These are phyloP conservation scores for Ophiognomonia clavigignenti-juglandacearum DNA, from an alignment of 2,329 filamentous ascomycete genomes.

Conservation along the genomic window DNA sequence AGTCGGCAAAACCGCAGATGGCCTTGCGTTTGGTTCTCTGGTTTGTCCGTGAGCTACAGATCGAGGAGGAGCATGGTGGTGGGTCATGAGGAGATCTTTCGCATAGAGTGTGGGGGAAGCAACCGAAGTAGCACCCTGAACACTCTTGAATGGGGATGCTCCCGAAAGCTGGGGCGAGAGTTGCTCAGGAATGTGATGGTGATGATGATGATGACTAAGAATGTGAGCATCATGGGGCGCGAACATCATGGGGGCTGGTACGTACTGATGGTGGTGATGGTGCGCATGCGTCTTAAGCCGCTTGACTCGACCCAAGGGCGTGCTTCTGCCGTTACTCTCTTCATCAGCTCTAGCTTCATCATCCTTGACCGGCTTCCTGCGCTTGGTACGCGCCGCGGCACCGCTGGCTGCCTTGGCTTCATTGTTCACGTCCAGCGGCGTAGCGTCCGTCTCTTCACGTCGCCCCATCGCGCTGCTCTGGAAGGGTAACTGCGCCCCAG, in stretches of 20 bases:
- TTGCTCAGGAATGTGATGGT: conserved; percentile 48
- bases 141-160: conserved; percentile 42
- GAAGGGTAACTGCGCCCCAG: conserved; percentile 40
- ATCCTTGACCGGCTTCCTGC: conserved; percentile 66
- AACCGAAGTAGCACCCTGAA: conserved; percentile 41
- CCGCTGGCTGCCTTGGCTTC: conserved; percentile 10
- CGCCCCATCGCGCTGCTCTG: conserved; percentile 39
- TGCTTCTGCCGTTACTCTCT: conserved; percentile 56
- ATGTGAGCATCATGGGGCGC: conserved; percentile 17
- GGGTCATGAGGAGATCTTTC: conserved; percentile 34
- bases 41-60: conserved; percentile 14
- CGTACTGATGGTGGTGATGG: conserved; percentile 66
- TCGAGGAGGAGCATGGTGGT: conserved; percentile 44
- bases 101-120: conserved; percentile 38
- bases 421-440: conserved; percentile 35
- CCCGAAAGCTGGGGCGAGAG: conserved; percentile 35
- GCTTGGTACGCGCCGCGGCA: conserved; percentile 44
- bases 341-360: conserved; percentile 67
- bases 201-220: conserved; percentile 51
- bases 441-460: conserved; percentile 47
- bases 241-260: conserved; percentile 22
- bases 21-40: conserved; percentile 27
- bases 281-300: conserved; percentile 61
- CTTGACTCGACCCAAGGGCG: conserved; percentile 57
- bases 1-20: conserved; percentile 27